Evolutionary conservation across 1,139 yeast species (phyloP).

Genomic region (Candida sp.): DNA sequence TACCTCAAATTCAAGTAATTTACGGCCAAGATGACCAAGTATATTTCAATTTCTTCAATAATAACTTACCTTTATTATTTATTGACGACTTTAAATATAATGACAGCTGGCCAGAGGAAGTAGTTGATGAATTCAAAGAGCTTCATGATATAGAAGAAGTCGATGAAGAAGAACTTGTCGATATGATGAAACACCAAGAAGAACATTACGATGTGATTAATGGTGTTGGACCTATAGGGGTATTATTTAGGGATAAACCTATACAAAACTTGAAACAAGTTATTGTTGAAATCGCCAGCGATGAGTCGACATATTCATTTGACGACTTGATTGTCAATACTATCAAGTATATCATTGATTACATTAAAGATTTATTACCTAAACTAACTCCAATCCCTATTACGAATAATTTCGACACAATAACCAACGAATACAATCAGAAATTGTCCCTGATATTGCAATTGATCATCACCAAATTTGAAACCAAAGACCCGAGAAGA

Average conservation of each 20-base stretch:
- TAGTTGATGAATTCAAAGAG: slow-evolving; percentile 8
- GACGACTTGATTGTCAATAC: slow-evolving; percentile 3
- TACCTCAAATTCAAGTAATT: slow-evolving; percentile 22
- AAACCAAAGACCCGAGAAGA: slow-evolving; percentile 4
- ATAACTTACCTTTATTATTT: slow-evolving; percentile 14
- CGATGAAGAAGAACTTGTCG: slow-evolving; percentile 10
- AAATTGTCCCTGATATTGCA: slow-evolving; percentile 3
- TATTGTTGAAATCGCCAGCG: slow-evolving; percentile 4
- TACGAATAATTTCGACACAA: slow-evolving; percentile 5
- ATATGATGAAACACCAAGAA: slow-evolving; percentile 21
- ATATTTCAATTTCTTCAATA: slow-evolving; percentile 15
- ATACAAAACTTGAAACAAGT: slow-evolving; percentile 3
- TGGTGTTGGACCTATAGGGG: slow-evolving; percentile 22
- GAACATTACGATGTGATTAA: slow-evolving; percentile 20
- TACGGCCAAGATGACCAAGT: slow-evolving; percentile 9
- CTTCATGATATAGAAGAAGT: slow-evolving; percentile 8
- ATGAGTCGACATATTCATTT: slow-evolving; percentile 4
- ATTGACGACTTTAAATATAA: slow-evolving; percentile 12
- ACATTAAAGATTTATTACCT: slow-evolving; percentile 4
- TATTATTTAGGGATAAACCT: slow-evolving; percentile 9
- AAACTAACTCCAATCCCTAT: not conserved
- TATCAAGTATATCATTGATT: slow-evolving; percentile 6
- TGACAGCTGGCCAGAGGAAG: slow-evolving; percentile 10
- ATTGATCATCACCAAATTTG: slow-evolving; percentile 6
- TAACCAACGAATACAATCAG: slow-evolving; percentile 5